Conservation (phyloP, 331 rosid species). For the Arachis monticola region DNA sequence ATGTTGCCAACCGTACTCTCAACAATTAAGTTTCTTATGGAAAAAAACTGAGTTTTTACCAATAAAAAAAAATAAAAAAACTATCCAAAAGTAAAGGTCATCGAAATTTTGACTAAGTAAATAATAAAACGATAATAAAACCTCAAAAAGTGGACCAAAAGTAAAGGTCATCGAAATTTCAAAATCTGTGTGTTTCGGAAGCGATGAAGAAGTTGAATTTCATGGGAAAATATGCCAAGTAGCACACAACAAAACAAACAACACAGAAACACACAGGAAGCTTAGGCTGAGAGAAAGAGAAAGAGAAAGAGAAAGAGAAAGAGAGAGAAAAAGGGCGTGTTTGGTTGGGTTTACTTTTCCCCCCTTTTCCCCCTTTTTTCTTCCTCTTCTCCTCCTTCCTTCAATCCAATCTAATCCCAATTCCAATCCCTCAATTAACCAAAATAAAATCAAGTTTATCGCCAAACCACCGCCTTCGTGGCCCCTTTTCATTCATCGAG, state of each 20-base stretch:
- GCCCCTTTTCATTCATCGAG: conserved; percentile 17
- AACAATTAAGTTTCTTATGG: too few relatives aligned
- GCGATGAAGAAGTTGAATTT: background rate
- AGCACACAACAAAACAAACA: background rate
- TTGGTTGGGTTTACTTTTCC: conserved; percentile 24
- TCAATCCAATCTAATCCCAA: conserved; percentile 33
- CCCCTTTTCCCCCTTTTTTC: background rate
- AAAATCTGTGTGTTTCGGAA: conserved; percentile 3
- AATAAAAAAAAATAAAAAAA: too few relatives aligned
- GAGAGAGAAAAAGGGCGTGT: conserved; percentile 3
- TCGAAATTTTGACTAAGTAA: too few relatives aligned
- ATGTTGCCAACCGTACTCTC: too few relatives aligned
- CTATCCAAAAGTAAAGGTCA: too few relatives aligned
- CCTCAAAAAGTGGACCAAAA: background rate
- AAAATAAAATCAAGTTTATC: background rate
- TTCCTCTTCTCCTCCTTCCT: background rate
- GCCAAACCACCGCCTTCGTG: background rate
- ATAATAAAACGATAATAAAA: too few relatives aligned
- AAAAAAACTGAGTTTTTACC: too few relatives aligned
- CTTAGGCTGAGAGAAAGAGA: background rate
- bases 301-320: conserved; percentile 26
- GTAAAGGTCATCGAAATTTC: conserved; percentile 26
- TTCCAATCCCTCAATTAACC: conserved; percentile 12
- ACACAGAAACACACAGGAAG: too few relatives aligned
- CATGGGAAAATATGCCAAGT: conserved; percentile 27